Conservation (phyloP, 2,329 filamentous ascomycete species). For the Huntiella decipiens region DNA sequence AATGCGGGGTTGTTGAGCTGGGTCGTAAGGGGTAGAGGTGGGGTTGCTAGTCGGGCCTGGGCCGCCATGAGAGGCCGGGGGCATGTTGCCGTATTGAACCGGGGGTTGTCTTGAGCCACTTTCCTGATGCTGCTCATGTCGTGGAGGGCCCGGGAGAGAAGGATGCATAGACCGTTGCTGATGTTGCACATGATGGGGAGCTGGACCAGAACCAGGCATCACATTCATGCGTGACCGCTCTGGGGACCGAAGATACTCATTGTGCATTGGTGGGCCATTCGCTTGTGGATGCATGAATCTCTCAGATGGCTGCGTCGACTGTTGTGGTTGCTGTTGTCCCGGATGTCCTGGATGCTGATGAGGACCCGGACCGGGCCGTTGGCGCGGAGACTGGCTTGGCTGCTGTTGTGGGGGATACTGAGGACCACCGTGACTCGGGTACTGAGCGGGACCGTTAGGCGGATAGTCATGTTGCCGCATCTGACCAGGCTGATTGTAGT, state of each 20-base stretch:
- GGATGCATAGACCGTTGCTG: slow-evolving; percentile 16
- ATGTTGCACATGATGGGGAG: slow-evolving; percentile 17
- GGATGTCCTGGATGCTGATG: slow-evolving; percentile 23
- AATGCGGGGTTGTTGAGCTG: slow-evolving; percentile 17
- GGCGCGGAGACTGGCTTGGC: slow-evolving; percentile 14
- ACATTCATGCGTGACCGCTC: slow-evolving; percentile 16
- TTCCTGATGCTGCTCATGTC: slow-evolving; percentile 23
- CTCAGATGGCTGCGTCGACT: slow-evolving; percentile 1
- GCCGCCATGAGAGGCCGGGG: neutral
- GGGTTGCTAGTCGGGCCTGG: slow-evolving; percentile 1
- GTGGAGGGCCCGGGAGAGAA: slow-evolving; percentile 12
- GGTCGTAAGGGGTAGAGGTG: slow-evolving; percentile 17
- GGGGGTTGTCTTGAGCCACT: slow-evolving; percentile 31
- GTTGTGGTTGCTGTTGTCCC: slow-evolving; percentile 2
- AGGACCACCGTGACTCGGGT: neutral
- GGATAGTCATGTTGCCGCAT: slow-evolving; percentile 6
- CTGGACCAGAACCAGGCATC: slow-evolving; percentile 16
- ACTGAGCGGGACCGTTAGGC: neutral
- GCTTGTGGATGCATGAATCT: slow-evolving; percentile 12
- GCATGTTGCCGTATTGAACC: slow-evolving; percentile 23
- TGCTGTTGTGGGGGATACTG: neutral
- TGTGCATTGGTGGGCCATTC: slow-evolving; percentile 9
- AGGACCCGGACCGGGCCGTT: slow-evolving; percentile 22
- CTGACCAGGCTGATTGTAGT: slow-evolving; percentile 24
- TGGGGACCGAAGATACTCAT: slow-evolving; percentile 15